phyloP scores from a whole-genome alignment of 305 asterid genomes.

The Withania somnifera region DNA sequence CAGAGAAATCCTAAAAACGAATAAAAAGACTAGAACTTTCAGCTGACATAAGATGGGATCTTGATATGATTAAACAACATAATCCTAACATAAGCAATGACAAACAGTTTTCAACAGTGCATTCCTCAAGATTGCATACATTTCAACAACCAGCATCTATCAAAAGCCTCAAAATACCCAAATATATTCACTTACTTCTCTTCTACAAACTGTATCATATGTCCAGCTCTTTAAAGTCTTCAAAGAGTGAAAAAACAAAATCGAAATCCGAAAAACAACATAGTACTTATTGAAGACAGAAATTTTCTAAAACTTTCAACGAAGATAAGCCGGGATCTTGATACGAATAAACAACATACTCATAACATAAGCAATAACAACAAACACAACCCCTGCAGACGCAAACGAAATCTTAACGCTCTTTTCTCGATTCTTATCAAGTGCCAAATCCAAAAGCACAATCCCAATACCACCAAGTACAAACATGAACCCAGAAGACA shows the following conservation, averaged over 20 bases:
- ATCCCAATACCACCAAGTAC: slow-evolving; percentile 86
- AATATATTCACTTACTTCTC: background rate
- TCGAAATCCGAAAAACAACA: background rate
- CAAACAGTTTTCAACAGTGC: slow-evolving; percentile 16
- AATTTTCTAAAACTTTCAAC: slow-evolving; percentile 15
- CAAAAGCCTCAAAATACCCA: background rate
- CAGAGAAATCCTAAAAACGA: background rate
- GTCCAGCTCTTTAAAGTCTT: no score
- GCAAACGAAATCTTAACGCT: slow-evolving; percentile 77
- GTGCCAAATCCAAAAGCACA: slow-evolving; percentile 61
- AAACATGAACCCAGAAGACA: slow-evolving; percentile 85
- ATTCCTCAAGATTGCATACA: background rate
- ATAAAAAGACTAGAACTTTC: no score
- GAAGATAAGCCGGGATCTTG: slow-evolving; percentile 85
- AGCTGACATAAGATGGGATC: no score
- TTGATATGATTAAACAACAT: no score
- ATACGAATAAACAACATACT: slow-evolving; percentile 82
- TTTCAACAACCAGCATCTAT: background rate
- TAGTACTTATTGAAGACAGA: background rate
- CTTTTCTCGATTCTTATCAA: slow-evolving; percentile 53
- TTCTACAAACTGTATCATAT: background rate
- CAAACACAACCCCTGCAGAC: slow-evolving; percentile 52
- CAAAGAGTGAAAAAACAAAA: background rate
- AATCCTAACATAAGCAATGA: no score
- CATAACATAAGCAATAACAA: slow-evolving; percentile 74